Conservation (phyloP, 1,284 basidiomycete genomes). For the Fomitiporia mediterranea region DNA sequence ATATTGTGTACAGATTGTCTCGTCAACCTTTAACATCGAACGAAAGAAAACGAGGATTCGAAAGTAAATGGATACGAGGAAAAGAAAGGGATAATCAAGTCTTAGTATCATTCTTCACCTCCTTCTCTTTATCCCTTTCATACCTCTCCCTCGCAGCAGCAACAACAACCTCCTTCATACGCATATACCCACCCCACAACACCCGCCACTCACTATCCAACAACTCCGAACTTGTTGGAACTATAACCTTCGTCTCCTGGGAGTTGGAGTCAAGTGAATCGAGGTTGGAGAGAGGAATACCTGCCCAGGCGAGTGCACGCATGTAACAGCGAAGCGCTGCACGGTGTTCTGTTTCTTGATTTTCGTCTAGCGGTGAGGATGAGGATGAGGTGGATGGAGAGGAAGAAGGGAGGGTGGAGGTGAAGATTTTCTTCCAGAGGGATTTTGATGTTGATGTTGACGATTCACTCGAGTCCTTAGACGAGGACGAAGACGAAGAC, state of each 20-base stretch:
- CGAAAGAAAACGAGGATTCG: too few species aligned
- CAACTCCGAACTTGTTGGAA: conserved; percentile 35
- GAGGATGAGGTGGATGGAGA: not conserved
- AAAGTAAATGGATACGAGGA: not conserved
- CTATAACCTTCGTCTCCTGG: conserved; percentile 29
- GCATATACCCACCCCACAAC: conserved; percentile 12
- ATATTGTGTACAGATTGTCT: too few species aligned
- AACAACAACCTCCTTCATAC: conserved; percentile 6
- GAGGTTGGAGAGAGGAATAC: conserved; percentile 35
- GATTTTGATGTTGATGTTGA: not conserved
- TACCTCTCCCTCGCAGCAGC: not conserved
- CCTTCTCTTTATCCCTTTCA: not conserved
- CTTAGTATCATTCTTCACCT: not conserved
- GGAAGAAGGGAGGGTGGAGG: not conserved
- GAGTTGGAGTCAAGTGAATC: conserved; percentile 10
- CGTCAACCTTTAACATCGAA: too few species aligned
- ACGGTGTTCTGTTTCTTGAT: not conserved
- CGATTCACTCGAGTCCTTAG: too few species aligned
- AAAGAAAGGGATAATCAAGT: not conserved
- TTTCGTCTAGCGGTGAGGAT: not conserved
- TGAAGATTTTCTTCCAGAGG: not conserved
- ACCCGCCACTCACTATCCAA: conserved; percentile 17
- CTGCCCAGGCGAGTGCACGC: conserved; percentile 60
- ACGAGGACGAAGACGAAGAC: conserved; percentile 2
- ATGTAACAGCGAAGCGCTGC: conserved; percentile 52